Conservation (phyloP, 495 filamentous ascomycete species). For the Neurospora terricola region DNA sequence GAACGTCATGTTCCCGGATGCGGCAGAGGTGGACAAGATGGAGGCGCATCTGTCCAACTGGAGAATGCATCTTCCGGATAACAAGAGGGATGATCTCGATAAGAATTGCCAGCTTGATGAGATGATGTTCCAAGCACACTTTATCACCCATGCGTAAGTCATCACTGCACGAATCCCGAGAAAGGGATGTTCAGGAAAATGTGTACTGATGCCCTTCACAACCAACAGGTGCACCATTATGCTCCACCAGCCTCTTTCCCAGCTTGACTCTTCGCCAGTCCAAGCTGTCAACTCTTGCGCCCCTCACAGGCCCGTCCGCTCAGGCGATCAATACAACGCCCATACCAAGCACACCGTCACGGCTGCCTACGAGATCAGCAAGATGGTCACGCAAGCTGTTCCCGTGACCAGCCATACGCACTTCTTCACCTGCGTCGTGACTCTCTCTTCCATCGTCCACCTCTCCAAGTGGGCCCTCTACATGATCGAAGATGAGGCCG, state of each 20-base stretch:
- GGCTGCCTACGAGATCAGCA: conserved; percentile 66
- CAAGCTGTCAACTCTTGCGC: conserved; percentile 49
- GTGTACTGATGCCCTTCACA: not conserved
- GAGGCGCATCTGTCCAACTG: conserved; percentile 75
- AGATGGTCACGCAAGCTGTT: conserved; percentile 66
- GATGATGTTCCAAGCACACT: conserved; percentile 85
- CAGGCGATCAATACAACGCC: conserved; percentile 49
- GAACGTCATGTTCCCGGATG: conserved; percentile 32
- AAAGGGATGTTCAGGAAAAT: not conserved
- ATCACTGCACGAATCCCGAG: not conserved
- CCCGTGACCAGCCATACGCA: conserved; percentile 70
- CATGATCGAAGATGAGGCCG: conserved; percentile 50
- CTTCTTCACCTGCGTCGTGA: conserved; percentile 80
- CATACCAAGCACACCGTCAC: conserved; percentile 75
- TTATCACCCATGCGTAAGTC: conserved; percentile 61
- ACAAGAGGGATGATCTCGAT: conserved; percentile 62
- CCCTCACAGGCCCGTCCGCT: conserved; percentile 41
- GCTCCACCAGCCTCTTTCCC: conserved; percentile 61
- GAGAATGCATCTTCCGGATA: conserved; percentile 66
- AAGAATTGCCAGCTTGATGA: conserved; percentile 66
- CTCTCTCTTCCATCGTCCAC: conserved; percentile 54
- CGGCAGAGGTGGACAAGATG: conserved; percentile 42
- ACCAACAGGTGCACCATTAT: conserved; percentile 46
- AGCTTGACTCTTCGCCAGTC: conserved; percentile 45
- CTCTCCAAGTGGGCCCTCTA: conserved; percentile 51